A percentile compares a stretch with the other conserved stretches of the same genome.
phyloP scores from a whole-genome alignment of 2,329 filamentous ascomycete species.

The Ceratocystiopsis minuta region DNA sequence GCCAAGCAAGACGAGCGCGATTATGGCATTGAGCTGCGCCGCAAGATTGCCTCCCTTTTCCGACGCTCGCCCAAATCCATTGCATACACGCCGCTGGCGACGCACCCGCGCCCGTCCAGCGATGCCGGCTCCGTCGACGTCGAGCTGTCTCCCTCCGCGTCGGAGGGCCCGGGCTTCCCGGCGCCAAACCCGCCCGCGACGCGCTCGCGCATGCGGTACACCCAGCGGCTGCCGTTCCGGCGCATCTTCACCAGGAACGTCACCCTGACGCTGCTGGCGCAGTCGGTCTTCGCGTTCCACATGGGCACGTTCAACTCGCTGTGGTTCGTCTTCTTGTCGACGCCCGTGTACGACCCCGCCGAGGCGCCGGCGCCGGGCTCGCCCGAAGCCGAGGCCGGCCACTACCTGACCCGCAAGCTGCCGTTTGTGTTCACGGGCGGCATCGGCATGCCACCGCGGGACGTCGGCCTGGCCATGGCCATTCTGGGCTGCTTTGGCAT shows the following conservation, averaged over 20 bases:
- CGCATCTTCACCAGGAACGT: slow-evolving; percentile 39
- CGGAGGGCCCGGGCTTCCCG: background rate
- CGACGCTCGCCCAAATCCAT: slow-evolving; percentile 11
- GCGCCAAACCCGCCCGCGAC: background rate
- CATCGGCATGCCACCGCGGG: slow-evolving; percentile 50
- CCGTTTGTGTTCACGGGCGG: slow-evolving; percentile 55
- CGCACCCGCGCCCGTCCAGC: slow-evolving; percentile 6
- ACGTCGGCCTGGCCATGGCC: slow-evolving; percentile 62
- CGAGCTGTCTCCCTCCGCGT: background rate
- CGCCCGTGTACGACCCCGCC: slow-evolving; percentile 37
- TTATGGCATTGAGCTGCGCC: slow-evolving; percentile 26
- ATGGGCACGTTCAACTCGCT: slow-evolving; percentile 60
- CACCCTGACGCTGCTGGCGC: slow-evolving; percentile 36
- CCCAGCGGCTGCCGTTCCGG: slow-evolving; percentile 30
- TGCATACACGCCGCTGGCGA: slow-evolving; percentile 19
- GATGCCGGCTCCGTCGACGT: slow-evolving; percentile 12
- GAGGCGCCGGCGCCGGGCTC: slow-evolving; percentile 12
- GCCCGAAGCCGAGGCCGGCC: slow-evolving; percentile 2
- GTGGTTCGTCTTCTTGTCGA: slow-evolving; percentile 61
- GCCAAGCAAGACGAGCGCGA: slow-evolving; percentile 23
- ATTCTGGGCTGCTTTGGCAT: slow-evolving; percentile 64
- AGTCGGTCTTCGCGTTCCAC: slow-evolving; percentile 55
- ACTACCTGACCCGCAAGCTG: slow-evolving; percentile 19
- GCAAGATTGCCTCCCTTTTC: slow-evolving; percentile 16
- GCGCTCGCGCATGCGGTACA: slow-evolving; percentile 19